Base-by-base conservation (phyloP, 805 yeast species). In the Kockiozyma suomiensis region DNA sequence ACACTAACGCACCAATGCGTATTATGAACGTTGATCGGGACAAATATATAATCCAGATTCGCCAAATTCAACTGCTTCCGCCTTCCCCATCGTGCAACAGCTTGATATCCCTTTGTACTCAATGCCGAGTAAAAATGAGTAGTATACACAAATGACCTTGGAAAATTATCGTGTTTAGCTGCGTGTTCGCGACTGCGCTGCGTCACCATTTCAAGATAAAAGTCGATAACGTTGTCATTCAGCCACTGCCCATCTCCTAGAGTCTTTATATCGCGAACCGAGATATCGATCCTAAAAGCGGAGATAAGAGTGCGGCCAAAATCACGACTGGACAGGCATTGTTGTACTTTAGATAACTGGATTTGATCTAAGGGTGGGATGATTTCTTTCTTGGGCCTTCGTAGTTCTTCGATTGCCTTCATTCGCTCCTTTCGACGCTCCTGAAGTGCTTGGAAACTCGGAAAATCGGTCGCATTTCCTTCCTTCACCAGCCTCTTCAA, bases 1-100 rank as follows among this genome's bases (percentile, higher is more conserved):
- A 86, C 87, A 0, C 93, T 91, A 30, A 91, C 75, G 1, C 96
- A 94, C 99, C 99, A 94, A 73, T 94, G 99, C 1, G 92, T 82
- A 57, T 85, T 84, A 74, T 82, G 81, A 25, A 88, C 77, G 69
- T 94, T 94, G n/a, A 94, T 85, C 0, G 99, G 99, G 8, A 88
- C 85, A 62, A 93, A 79, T 10, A 94, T 79, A 61, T 82, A 77
- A 47, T 86, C 87, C 66, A 88, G 76, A 46, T 81, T 79, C 2
- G 83, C 79, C 6, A 93, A 84, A 63, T 85, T 81, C 54, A 83
- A 80, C 66, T 87, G 86, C 58, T 87, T 85, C 51, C 93, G 80
- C 67, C 85, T 87, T 64, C 94, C 86, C 97, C 97, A 90, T 65
- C 90, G 78, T 28, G 82, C 81, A 8, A 90, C 96, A n/a, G 88